phyloP scores from a whole-genome alignment of 169 alveolate genomes.

The Plasmodium knowlesi region DNA sequence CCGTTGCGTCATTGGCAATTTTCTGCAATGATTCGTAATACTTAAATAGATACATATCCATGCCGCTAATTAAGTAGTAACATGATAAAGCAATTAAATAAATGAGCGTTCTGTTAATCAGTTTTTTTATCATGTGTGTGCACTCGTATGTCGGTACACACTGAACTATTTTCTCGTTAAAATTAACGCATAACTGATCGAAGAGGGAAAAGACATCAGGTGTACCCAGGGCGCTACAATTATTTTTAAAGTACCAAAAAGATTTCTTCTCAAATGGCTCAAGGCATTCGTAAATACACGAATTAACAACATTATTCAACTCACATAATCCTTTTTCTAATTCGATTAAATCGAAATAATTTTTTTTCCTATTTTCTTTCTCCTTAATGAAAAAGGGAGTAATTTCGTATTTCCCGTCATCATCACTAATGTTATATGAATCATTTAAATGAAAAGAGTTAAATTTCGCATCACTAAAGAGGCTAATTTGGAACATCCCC shows the following conservation, averaged over 20 bases:
- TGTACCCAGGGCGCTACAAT: conserved; percentile 1
- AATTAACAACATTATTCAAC: conserved; percentile 54
- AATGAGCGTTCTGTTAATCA: conserved; percentile 32
- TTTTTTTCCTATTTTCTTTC: conserved; percentile 7
- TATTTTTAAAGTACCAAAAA: conserved; percentile 29
- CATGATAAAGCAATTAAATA: conserved; percentile 43
- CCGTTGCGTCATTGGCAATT: background rate
- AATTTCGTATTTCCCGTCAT: conserved; percentile 60
- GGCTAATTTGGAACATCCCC: conserved; percentile 32
- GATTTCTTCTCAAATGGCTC: conserved; percentile 65
- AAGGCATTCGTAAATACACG: conserved; percentile 59
- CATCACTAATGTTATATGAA: conserved; percentile 15
- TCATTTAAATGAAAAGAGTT: conserved; percentile 28
- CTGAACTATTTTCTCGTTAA: conserved; percentile 15
- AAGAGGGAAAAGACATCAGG: conserved; percentile 36
- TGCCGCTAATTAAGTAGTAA: conserved; percentile 20
- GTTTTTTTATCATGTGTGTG: conserved; percentile 26
- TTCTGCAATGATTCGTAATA: conserved; percentile 47
- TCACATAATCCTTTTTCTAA: conserved; percentile 68
- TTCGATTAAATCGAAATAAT: conserved; percentile 47
- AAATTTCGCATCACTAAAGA: conserved; percentile 10
- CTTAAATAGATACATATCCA: conserved; percentile 49
- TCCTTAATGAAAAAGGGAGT: conserved; percentile 53
- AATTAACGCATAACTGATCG: conserved; percentile 37
- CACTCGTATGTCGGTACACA: conserved; percentile 52